Evolutionary conservation across 352 stramenopile genomes (phyloP).

Genomic region (Pythium volutum): DNA sequence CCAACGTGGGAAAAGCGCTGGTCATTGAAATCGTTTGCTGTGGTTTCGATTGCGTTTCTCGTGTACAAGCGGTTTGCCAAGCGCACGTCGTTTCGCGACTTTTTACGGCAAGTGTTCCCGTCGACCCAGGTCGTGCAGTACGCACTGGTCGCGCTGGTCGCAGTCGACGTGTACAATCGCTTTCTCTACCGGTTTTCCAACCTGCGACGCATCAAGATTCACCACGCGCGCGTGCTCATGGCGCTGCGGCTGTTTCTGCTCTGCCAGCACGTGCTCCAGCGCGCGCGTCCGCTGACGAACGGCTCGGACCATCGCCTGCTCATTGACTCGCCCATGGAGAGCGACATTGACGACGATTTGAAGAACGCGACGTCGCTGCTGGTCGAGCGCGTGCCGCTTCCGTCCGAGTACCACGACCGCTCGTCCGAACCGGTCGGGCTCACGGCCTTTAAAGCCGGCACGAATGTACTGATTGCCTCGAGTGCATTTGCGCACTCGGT

Average conservation of each 20-base stretch:
- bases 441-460: conserved; percentile 81
- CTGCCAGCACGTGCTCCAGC: conserved; percentile 81
- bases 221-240: conserved; percentile 84
- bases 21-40: conserved; percentile 70
- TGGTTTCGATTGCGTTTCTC: conserved; percentile 49
- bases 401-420: conserved; percentile 80
- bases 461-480: conserved; percentile 70
- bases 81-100: conserved; percentile 63
- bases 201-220: conserved; percentile 79
- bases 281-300: conserved; percentile 64
- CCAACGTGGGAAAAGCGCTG: conserved; percentile 81
- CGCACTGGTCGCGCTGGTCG: conserved; percentile 44
- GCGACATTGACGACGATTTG: conserved; percentile 85
- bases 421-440: conserved; percentile 79
- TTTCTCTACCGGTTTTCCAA: conserved; percentile 83
- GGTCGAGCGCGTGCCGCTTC: conserved; percentile 75
- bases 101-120: conserved; percentile 62
- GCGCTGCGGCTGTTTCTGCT: conserved; percentile 76
- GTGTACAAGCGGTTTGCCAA: conserved; percentile 74
- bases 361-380: conserved; percentile 82
- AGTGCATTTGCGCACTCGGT: conserved; percentile 78
- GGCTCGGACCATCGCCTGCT: conserved; percentile 71
- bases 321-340: conserved; percentile 81
- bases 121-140: conserved; percentile 66
- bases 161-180: conserved; percentile 73